Base-by-base conservation (phyloP, 169 alveolate genomes). In the Blepharisma undulans region DNA sequence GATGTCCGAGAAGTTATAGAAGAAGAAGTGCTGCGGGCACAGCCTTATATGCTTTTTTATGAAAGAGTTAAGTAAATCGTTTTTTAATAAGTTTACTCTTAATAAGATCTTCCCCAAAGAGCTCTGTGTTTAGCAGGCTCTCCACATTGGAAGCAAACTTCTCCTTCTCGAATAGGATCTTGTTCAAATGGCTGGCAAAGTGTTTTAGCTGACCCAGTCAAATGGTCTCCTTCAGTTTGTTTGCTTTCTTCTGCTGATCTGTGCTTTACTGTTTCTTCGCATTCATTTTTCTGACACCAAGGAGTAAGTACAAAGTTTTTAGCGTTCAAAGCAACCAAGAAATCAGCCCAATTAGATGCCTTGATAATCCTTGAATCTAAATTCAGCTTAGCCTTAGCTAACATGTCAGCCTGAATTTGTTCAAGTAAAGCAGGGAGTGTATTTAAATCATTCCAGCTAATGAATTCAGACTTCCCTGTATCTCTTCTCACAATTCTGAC, bases 401-500 rank as follows among this genome's bases (percentile, higher is more conserved):
- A 95, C 98, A 97, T 96, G 34, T 92, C 95, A 74, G 93, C 90
- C 74, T 96, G 97, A 12, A 97, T 96, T 60, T 86, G 86, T 25
- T 95, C 97, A 33, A 97, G 94, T 29, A 92, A 74, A 80, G 92
- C 93, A 22, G 94, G 92, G 32, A 95, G 91, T 36, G 90, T 93
- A 29, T 92, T 74, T 29, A 82, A 91, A 21, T 95, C 85, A 8
- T 85, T 94, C 22, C 87, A 94, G 32, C 88, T 72, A 71, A 91
- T 87, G 77, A 97, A 89, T 61, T 95, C 30, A 59, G 88, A 27
- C 76, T 97, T 98, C 71, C 96, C 97, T 89, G 93, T 97, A 93
- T 94, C 96, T 94, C 99, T 96, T 74, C 97, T 91, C 80, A 98
- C 99, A 66, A 98, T 92, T 84, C 98, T 95, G 66, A 98, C 98